These are phyloP conservation scores for Leishmania braziliensis DNA, from an alignment of 208 protist genomes.

Conservation along the genomic window DNA sequence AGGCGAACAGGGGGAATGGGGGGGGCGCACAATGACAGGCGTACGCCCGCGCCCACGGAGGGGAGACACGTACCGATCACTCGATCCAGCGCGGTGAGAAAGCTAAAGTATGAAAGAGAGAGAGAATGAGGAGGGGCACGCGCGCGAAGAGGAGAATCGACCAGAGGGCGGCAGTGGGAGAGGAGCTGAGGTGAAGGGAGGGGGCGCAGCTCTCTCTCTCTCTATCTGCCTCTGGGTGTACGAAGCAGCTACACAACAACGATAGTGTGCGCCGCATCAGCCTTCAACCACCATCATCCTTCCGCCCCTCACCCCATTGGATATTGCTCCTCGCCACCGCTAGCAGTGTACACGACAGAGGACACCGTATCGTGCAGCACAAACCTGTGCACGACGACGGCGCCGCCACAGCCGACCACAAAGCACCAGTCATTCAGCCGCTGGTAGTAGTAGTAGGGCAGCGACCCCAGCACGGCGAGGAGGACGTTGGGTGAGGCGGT, in stretches of 20 bases:
- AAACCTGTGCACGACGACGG: conserved; percentile 42
- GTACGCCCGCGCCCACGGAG: background rate
- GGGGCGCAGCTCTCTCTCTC: background rate
- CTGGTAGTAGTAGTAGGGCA: conserved; percentile 73
- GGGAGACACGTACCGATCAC: background rate
- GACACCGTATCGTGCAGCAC: conserved; percentile 37
- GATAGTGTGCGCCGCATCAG: background rate
- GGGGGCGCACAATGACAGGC: background rate
- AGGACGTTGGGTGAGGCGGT: conserved; percentile 30
- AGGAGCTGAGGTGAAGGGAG: background rate
- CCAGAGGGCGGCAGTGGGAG: background rate
- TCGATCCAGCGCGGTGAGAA: background rate
- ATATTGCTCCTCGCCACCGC: conserved; percentile 17
- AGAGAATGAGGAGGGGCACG: background rate
- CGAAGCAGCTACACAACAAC: background rate
- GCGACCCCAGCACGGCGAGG: conserved; percentile 38
- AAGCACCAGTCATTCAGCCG: conserved; percentile 73
- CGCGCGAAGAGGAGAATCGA: background rate
- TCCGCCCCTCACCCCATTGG: background rate
- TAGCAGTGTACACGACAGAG: conserved; percentile 28
- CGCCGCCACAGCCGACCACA: conserved; percentile 41
- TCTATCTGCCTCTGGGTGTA: background rate
- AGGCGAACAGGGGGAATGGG: no score
- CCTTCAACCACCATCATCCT: background rate
- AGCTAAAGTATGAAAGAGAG: background rate